These are phyloP conservation scores for Phytophthora fragariae DNA, from an alignment of 352 stramenopile species.

Conservation along the genomic window DNA sequence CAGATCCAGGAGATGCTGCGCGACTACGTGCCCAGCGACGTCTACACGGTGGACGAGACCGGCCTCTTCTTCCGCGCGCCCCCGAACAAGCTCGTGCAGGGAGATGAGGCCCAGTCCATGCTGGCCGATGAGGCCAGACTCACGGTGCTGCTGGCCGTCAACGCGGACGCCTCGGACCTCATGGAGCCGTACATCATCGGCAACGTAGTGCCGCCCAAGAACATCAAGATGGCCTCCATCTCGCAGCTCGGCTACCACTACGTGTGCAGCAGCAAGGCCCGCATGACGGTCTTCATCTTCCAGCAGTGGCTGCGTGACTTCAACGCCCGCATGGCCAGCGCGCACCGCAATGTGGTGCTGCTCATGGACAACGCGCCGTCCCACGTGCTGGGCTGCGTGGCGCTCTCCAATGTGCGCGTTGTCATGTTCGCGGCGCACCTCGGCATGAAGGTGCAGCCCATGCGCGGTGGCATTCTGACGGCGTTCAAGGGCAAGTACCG, in stretches of 20 bases:
- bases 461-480: constrained; percentile 83
- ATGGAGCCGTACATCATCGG: constrained; percentile 91
- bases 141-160: constrained; percentile 76
- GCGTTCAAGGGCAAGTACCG: constrained; percentile 90
- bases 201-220: constrained; percentile 72
- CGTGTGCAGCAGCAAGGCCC: constrained; percentile 81
- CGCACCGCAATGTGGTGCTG: constrained; percentile 84
- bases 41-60: constrained; percentile 90
- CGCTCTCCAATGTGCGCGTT: constrained; percentile 87
- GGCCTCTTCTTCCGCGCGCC: constrained; percentile 88
- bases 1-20: constrained; percentile 88
- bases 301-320: constrained; percentile 90
- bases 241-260: constrained; percentile 89
- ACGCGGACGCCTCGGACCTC: constrained; percentile 80
- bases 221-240: constrained; percentile 84
- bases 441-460: constrained; percentile 88
- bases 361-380: constrained; percentile 90
- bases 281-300: constrained; percentile 92
- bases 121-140: constrained; percentile 78
- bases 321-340: constrained; percentile 86
- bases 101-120: constrained; percentile 79
- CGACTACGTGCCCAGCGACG: constrained; percentile 83
- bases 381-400: constrained; percentile 80
- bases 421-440: constrained; percentile 87
- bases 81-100: constrained; percentile 86